Base-by-base conservation (phyloP, 2,329 filamentous ascomycete species). In the Aspergillus glaucus region DNA sequence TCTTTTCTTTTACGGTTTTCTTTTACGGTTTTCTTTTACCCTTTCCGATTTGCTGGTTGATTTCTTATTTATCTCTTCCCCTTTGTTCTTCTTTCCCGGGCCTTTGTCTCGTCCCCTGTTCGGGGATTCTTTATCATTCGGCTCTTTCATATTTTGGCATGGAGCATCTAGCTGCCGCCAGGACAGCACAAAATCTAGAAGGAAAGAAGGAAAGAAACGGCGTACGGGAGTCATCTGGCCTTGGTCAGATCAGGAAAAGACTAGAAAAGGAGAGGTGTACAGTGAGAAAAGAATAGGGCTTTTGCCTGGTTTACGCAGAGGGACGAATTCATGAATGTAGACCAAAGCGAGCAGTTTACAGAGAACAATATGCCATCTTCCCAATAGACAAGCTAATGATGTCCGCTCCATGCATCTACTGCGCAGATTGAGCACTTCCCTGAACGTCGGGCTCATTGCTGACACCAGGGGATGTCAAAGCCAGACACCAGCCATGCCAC, bases 211-310 rank as follows among this genome's bases (percentile, higher is more conserved):
- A 61, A 58, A 54, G 61, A 55, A 51, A 60, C 54, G 65, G 65
- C 65, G 64, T 63, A 63, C 60, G 55, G 62, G 63, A 63, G 58
- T 65, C 59, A 52, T 60, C 55, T 63, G 56, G 53, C 60, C 57
- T 60, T 57, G 55, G 51, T 57, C 57, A 55, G 53, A 58, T 46
- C 52, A 53, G 54, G 37, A 47, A 42, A 45, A 37, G 32, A 30
- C 45, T 49, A 46, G 48, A 50, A 17, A 34, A 17, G 46, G 51
- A 46, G 49, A 46, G 50, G 51, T 40, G 42, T 47, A 55, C 50
- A 37, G 50, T 49, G 44, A 44, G 47, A 48, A 50, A 48, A 51
- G 41, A 26, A 30, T 12, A 30, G 9, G 26, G 26, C 26, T 12
- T 30, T 5, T 30, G 26, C 26, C 26, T 30, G 26, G 26, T 30